Evolutionary conservation across 2,329 filamentous ascomycete genomes (phyloP), one percentile per base, ranked within the genome.

Genomic region (Arthrinium phaeospermum): DNA sequence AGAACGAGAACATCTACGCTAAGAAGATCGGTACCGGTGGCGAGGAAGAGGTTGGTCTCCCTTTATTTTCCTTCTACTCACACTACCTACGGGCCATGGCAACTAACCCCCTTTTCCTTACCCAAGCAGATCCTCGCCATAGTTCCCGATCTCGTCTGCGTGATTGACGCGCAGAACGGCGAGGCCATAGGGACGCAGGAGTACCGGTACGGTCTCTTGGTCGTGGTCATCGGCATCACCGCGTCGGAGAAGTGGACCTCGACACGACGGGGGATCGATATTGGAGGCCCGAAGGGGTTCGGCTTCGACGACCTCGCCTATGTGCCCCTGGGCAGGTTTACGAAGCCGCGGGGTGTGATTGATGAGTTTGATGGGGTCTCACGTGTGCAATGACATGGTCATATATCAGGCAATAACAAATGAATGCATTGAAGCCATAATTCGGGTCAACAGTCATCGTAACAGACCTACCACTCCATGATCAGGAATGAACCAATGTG

Each of bases 1-100:
- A 51, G 82, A 93, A 93, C 79, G 91, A 94, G 78, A 93, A 93
- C 76, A 91, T 93, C 57, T 88, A 88, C n/a, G 91, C 88, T 0
- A 81, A 72, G 14, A 74, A 83, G 0, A 77, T 80, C 10, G 78
- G 78, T 16, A 75, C 80, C 16, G 74, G 77, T 0, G 79, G 81
- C 24, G 85, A 86, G 71, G 78, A 75, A 67, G 77, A 79, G 67
- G 78, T 71, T 27, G 27, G n/a, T 41, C 37, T 41, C 5, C 37
- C 19, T 2, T 47, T 51, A 2, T 49, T 10, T 12, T 13, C 0
- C 4, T 4, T 3, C 47, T 24, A 51, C n/a, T 24, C 19, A 4
- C n/a, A 51, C 12, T 51, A 14, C 8, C n/a, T 27, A 49, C 49
- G 27, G 3, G n/a, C 13, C 1, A 14, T 14, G 10, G 49, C n/a